Evolutionary conservation across 805 yeast species (phyloP).

Genomic region (Sugiyamaella mastotermitis): DNA sequence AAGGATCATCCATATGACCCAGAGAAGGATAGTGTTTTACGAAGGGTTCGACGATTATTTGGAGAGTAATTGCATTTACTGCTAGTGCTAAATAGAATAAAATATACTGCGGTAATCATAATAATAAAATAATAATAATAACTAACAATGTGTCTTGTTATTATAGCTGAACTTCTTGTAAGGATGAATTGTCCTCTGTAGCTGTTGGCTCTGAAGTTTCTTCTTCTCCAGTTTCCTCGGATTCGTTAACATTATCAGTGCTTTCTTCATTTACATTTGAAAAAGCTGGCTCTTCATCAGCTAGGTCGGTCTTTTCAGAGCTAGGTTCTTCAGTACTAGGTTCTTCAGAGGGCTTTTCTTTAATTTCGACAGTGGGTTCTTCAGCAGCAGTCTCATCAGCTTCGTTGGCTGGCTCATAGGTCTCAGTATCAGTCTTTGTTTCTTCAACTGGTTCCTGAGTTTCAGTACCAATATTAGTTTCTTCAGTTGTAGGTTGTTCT

Average conservation of each 20-base stretch:
- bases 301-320: neutral
- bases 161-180: conserved; percentile 7
- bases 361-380: conserved; percentile 3
- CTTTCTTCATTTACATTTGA: neutral
- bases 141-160: too few species aligned
- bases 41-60: conserved; percentile 89
- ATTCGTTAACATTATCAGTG: conserved; percentile 18
- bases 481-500: neutral
- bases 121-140: neutral
- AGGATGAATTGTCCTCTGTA: conserved; percentile 4
- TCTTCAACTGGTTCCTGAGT: conserved; percentile 11
- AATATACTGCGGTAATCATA: neutral
- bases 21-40: conserved; percentile 91
- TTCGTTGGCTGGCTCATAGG: conserved; percentile 1
- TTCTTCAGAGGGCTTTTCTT: conserved; percentile 6
- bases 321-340: conserved; percentile 9
- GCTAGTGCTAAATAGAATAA: neutral
- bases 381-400: neutral
- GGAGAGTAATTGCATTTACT: conserved; percentile 62
- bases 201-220: conserved; percentile 1
- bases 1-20: conserved; percentile 99
- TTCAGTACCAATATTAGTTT: neutral
- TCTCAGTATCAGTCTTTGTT: conserved; percentile 2
- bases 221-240: conserved; percentile 17
- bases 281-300: too few species aligned